These are phyloP conservation scores for Chondrus crispus DNA, from an alignment of 23 red algal species.

Conservation along the genomic window DNA sequence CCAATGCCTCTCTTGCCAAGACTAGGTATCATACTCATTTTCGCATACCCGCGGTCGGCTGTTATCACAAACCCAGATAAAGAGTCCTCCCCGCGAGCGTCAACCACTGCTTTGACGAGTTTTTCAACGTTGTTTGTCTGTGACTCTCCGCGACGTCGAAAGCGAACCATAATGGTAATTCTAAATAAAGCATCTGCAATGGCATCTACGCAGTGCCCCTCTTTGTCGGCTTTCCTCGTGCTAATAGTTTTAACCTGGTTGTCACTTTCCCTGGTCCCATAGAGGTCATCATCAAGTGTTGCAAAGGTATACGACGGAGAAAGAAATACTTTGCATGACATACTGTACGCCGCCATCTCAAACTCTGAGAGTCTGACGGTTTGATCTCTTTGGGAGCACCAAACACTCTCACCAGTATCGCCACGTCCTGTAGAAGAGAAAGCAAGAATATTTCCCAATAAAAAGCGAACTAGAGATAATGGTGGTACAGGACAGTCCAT, in stretches of 20 bases:
- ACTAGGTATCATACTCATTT: neutral
- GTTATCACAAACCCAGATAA: neutral
- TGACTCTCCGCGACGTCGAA: neutral
- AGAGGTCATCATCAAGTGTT: constrained; percentile 8
- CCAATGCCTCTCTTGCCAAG: neutral
- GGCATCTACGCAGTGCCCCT: neutral
- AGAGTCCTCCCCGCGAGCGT: neutral
- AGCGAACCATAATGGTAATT: neutral
- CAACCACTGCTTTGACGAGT: neutral
- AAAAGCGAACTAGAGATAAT: neutral
- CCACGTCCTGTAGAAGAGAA: neutral
- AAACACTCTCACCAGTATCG: neutral
- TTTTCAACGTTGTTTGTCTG: neutral
- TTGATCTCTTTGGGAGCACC: neutral
- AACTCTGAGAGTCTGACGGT: neutral
- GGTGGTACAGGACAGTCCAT: neutral
- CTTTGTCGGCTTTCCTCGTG: neutral
- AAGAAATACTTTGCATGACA: neutral
- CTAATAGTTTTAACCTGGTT: neutral
- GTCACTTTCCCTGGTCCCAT: neutral
- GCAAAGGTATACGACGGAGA: neutral
- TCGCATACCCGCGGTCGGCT: neutral
- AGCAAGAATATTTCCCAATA: neutral
- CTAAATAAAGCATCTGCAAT: neutral
- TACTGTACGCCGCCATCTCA: neutral